Evolutionary conservation across 78 protist species (phyloP).

Genomic region (Dictyostelium firmibasis): DNA sequence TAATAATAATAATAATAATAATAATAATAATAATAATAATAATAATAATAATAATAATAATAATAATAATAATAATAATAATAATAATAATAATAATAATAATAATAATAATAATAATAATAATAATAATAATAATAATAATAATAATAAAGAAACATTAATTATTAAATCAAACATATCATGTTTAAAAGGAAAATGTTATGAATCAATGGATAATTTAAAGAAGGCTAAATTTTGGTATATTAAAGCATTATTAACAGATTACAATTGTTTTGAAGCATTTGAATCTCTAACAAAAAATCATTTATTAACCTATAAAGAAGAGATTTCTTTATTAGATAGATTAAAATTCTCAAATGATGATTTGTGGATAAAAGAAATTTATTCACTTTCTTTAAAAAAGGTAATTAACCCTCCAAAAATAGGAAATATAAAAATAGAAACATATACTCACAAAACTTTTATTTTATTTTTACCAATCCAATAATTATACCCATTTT

Average conservation of each 20-base stretch:
- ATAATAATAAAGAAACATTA: constrained; percentile 2
- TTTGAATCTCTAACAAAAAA: constrained; percentile 42
- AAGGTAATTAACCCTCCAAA: constrained; percentile 23
- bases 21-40: background rate
- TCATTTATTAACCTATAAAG: constrained; percentile 42
- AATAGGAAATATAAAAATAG: background rate
- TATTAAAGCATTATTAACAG: constrained; percentile 35
- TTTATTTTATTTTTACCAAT: background rate
- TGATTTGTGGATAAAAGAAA: constrained; percentile 51
- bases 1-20: too few species aligned
- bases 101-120: background rate
- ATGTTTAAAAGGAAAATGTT: constrained; percentile 42
- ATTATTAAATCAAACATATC: constrained; percentile 14
- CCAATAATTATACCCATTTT: background rate
- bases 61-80: background rate
- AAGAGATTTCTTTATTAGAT: constrained; percentile 27
- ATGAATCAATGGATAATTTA: constrained; percentile 55
- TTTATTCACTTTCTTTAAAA: constrained; percentile 27
- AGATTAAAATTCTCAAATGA: constrained; percentile 6
- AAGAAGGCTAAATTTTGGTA: constrained; percentile 73
- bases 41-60: background rate
- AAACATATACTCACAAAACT: background rate
- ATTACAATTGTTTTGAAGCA: constrained; percentile 62
- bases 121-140: background rate
- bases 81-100: background rate